Percentiles rank a stretch among this genome's conserved stretches.
Evolutionary conservation across 2,329 filamentous ascomycete species (phyloP).

Genomic region (Juglanconis juglandina): DNA sequence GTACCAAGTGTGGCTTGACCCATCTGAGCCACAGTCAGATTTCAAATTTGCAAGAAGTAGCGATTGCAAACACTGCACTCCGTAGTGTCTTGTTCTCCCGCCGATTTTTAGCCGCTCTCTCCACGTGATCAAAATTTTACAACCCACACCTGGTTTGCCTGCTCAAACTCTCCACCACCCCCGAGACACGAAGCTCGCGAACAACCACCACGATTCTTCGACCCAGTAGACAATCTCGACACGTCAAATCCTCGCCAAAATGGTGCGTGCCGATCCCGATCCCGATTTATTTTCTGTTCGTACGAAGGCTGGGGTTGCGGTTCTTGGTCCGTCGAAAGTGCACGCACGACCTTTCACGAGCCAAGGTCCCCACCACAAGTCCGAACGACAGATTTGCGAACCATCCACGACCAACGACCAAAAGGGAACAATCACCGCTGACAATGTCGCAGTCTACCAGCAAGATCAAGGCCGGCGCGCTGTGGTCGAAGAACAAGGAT

Average conservation of each 20-base stretch:
- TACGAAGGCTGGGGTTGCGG: not conserved
- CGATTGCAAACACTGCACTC: not conserved
- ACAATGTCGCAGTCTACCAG: slow-evolving; percentile 49
- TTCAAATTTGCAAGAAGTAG: not conserved
- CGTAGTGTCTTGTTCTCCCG: not conserved
- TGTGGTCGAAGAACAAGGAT: slow-evolving; percentile 99
- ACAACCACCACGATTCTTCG: slow-evolving; percentile 15
- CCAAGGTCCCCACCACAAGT: not conserved
- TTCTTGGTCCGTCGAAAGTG: not conserved
- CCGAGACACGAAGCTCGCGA: slow-evolving; percentile 9
- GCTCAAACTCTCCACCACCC: slow-evolving; percentile 11
- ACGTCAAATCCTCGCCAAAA: slow-evolving; percentile 18
- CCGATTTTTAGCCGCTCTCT: not conserved
- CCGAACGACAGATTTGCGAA: slow-evolving; percentile 2
- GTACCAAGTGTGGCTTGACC: not conserved
- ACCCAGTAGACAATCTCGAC: slow-evolving; percentile 18
- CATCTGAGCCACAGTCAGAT: not conserved
- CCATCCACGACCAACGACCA: not conserved
- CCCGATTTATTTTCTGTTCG: slow-evolving; percentile 8
- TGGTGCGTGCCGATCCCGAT: slow-evolving; percentile 17
- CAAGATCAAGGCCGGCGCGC: slow-evolving; percentile 90
- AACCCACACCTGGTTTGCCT: not conserved
- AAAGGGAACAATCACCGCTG: slow-evolving; percentile 17
- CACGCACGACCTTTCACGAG: slow-evolving; percentile 3
- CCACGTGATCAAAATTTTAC: slow-evolving; percentile 8